Evolutionary conservation across 2,329 filamentous ascomycete species (phyloP), one percentile per base, ranked within the genome.

Genomic region (Annulohypoxylon truncatum): DNA sequence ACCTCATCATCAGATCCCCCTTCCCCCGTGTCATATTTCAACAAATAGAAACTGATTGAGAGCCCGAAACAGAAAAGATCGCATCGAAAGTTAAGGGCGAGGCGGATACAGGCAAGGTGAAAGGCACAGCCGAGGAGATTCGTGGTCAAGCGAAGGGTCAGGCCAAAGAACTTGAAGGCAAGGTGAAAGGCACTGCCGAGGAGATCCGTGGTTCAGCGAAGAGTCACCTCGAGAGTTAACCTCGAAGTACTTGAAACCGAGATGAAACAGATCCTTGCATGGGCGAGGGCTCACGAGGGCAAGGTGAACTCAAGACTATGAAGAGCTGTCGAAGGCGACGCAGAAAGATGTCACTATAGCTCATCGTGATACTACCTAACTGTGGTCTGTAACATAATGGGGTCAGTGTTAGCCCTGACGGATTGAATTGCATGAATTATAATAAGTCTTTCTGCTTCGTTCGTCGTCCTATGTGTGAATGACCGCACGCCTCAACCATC

Each of bases 11-110:
- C 13, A 20, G 12, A 8, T 8, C 10, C 18, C 3, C 7, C 8
- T n/a, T 9, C 3, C 8, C 18, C 15, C 20, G 8, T 35, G 18
- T 9, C n/a, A 47, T 40, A 4, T n/a, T 24, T 20, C 2, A n/a
- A 15, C 28, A 44, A 47, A 18, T 15, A 28, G 6, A 31, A 7
- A 13, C 55, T 67, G 55, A 61, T 42, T 12, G 1, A 12, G 1
- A 8, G 4, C 12, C 10, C 24, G 13, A n/a, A 50, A 63, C 66
- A 79, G 80, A 79, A 66, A 78, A 72, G 51, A 75, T 72, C 35
- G 76, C 80, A 8, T 74, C 79, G 63, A 88, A 88, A 74, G 79
- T 82, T 54, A 87, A 87, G 76, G 78, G 84, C 26, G 79, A 79
- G 24, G 76, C 78, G 10, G 72, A 79, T 4, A 75, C 83, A 2